These are phyloP conservation scores for Wickerhamiella allomyrinae DNA, from an alignment of 805 yeast genomes.

Conservation along the genomic window DNA sequence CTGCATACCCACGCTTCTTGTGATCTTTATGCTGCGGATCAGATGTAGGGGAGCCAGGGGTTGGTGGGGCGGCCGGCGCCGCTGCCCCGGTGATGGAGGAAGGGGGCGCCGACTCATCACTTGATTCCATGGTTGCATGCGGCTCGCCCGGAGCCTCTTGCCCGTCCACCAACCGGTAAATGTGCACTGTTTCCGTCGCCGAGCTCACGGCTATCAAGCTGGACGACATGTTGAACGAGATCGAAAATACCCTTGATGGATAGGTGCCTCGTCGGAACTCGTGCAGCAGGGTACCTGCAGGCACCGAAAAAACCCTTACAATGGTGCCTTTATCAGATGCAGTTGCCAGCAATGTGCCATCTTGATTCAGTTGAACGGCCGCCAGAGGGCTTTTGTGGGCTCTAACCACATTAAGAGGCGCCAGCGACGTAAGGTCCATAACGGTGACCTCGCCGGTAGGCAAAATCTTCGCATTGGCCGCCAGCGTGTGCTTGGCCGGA, in stretches of 20 bases:
- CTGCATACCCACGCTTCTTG: not conserved
- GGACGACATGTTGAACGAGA: conserved; percentile 60
- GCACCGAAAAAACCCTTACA: conserved; percentile 62
- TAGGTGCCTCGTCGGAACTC: conserved; percentile 81
- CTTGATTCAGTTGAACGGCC: conserved; percentile 49
- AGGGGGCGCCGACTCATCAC: not conserved
- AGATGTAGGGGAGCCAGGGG: too few relatives aligned
- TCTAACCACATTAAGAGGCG: conserved; percentile 66
- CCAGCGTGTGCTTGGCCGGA: conserved; percentile 13
- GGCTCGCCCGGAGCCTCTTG: not conserved
- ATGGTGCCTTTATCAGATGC: conserved; percentile 86
- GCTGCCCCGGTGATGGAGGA: not conserved
- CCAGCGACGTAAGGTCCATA: conserved; percentile 59
- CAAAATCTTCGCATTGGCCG: conserved; percentile 11
- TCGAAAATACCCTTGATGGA: conserved; percentile 62
- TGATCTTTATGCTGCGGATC: not conserved
- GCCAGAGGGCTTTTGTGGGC: conserved; percentile 77
- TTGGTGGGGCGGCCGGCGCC: not conserved
- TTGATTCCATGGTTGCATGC: not conserved
- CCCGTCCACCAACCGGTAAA: conserved; percentile 54
- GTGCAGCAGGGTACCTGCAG: conserved; percentile 37
- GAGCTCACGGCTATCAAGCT: conserved; percentile 68
- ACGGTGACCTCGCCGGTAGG: conserved; percentile 54
- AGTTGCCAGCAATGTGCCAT: conserved; percentile 73
- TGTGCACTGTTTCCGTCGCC: conserved; percentile 84